These are phyloP conservation scores for Backusella westeae DNA, from an alignment of 192 early-diverging fungal species.

Conservation along the genomic window DNA sequence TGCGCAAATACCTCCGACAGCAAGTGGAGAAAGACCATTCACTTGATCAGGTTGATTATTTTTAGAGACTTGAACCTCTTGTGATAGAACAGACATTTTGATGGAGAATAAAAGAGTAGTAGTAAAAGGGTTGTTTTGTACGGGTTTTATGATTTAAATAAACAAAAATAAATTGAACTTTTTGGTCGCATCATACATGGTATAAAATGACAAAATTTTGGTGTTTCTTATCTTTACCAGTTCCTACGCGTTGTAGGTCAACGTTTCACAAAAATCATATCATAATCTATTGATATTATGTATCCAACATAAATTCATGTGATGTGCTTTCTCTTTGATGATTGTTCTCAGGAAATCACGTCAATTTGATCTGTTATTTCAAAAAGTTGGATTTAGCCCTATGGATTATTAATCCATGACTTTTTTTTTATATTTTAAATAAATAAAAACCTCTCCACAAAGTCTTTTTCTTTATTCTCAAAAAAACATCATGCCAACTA, in stretches of 20 bases:
- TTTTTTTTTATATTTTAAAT: background rate
- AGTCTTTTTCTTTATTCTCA: background rate
- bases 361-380: background rate
- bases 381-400: background rate
- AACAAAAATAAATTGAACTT: background rate
- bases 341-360: background rate
- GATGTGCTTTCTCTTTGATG: background rate
- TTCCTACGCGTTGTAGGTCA: background rate
- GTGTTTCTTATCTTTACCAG: background rate
- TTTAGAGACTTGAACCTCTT: background rate
- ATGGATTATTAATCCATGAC: background rate
- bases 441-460: background rate
- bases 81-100: background rate
- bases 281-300: background rate
- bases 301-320: background rate
- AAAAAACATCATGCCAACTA: conserved; percentile 20
- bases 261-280: background rate
- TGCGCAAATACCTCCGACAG: background rate
- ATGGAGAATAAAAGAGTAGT: background rate
- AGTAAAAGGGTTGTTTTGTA: background rate
- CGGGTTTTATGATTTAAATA: background rate
- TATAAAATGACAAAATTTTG: background rate
- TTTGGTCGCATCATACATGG: background rate
- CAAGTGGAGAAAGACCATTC: background rate
- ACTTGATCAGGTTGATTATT: background rate